Evolutionary conservation across 2,329 filamentous ascomycete genomes (phyloP).

Genomic region (Exophiala bonariae): DNA sequence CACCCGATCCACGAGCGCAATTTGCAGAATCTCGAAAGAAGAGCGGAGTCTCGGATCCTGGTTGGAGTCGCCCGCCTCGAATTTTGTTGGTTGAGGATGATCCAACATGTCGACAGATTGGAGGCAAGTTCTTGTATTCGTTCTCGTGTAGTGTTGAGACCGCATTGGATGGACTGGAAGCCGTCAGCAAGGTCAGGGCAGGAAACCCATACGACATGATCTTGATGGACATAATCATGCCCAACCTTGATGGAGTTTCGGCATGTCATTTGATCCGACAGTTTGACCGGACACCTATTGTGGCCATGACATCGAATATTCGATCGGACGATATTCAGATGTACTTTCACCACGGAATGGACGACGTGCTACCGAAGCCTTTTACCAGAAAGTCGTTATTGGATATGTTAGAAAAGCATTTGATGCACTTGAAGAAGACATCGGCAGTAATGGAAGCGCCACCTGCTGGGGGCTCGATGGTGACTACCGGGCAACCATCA

Average conservation of each 20-base stretch:
- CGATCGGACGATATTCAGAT: conserved; percentile 93
- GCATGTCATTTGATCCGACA: conserved; percentile 91
- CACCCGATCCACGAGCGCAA: conserved; percentile 44
- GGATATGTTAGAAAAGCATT: conserved; percentile 82
- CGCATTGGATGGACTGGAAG: conserved; percentile 82
- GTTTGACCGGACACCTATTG: conserved; percentile 80
- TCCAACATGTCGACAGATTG: conserved; percentile 65
- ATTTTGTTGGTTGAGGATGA: conserved; percentile 89
- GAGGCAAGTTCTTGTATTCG: conserved; percentile 65
- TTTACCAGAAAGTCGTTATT: conserved; percentile 88
- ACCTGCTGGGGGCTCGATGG: conserved; percentile 28
- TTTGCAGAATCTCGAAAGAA: conserved; percentile 59
- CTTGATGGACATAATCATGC: conserved; percentile 97
- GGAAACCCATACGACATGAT: conserved; percentile 69
- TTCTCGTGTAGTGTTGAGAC: conserved; percentile 65
- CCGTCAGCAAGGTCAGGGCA: conserved; percentile 78
- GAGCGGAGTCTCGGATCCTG: conserved; percentile 60
- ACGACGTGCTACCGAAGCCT: conserved; percentile 93
- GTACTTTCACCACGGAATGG: conserved; percentile 98
- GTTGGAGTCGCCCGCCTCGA: conserved; percentile 68
- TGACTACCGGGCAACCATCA: conserved; percentile 50
- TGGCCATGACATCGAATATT: conserved; percentile 99
- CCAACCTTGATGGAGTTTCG: conserved; percentile 89
- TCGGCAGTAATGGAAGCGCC: conserved; percentile 56
- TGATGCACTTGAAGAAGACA: conserved; percentile 77